Base-by-base conservation (phyloP, 768 basidiomycete genomes). In the Strobilomyces confusus region DNA sequence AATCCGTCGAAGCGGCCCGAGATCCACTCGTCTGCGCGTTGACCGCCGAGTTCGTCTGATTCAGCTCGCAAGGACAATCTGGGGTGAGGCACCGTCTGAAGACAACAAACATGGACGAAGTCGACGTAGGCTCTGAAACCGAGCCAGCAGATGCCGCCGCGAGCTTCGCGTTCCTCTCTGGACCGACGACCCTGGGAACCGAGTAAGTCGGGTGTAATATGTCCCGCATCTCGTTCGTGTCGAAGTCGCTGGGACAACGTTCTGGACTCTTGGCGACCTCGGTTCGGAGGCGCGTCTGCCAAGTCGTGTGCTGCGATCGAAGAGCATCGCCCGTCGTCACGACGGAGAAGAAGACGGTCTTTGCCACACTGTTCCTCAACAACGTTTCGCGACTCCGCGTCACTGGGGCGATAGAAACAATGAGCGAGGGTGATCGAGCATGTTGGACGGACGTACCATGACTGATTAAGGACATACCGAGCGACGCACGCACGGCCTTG, bases 41-140 rank as follows among this genome's bases (percentile, higher is more conserved):
- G 40, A 34, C 23, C 9, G 26, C 20, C 12, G 14, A 14, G 14
- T 29, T 38, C 13, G 45, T 17, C 22, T 9, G 38, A 48, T 55
- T 52, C 3, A 42, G 54, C 23, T 56, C 61, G 8, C 61, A 59
- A 33, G 49, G 61, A 51, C 58, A 54, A 26, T 56, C 58, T 14
- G 36, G 30, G 5, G 48, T 44, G 44, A 63, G 23, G 36, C 61
- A 62, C 9, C 29, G 57, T 20, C 25, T 44, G 20, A 56, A 30
- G 7, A 62, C 44, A 34, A 60, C 9, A 33, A 59, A n/a, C 46
- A 17, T 44, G 13, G 57, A 30, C 2, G 54, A 42, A 29, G 9
- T 42, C 19, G 56, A 37, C 14, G 51, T 13, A 3, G 22, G 5
- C 12, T 36, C 43, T 17, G 42, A 4, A 19, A 36, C 22, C 13